Evolutionary conservation across 1,139 yeast genomes (phyloP), one percentile per base, ranked within the genome.

Genomic region (Sugiyamaella grinbergsii): DNA sequence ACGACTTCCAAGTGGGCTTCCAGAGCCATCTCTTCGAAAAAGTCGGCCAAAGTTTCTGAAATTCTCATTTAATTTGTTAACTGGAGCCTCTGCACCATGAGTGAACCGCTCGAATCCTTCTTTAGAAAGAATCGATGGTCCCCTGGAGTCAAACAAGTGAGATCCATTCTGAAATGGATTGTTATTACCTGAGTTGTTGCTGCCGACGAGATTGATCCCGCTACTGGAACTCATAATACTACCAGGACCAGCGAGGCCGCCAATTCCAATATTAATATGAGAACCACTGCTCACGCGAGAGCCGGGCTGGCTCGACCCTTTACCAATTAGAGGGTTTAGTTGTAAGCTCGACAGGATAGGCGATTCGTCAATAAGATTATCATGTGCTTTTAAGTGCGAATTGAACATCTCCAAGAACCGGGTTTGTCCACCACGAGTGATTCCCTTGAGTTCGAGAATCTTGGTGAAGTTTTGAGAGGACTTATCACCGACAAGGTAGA

Each of bases 401-500:
- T 77, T 76, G 70, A 86, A 87, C 52, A 76, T 70, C 47, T 85
- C 93, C 43, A 80, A 62, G 58, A 79, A 83, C 57, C 77, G 76
- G 44, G 79, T 58, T 42, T 62, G 81, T 48, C 75, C 77, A 28
- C 67, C 63, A 49, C 70, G 69, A 1, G 73, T 55, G 18, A 82
- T 71, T 5, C 85, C 83, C 66, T 86, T 87, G 54, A 87, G 72
- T 29, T 75, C 78, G 50, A 88, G 71, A 4, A 88, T 71, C 62
- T 85, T 87, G 54, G 70, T 65, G 62, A 87, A 87, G 62, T 88
- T 88, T 13, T 71, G 68, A 22, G 78, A 67, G 16, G 83, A 81
- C 48, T 74, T 75, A 66, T 88, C 96, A 2, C 85, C 85, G 54
- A 88, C 76, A 18, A 84, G 71, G 54, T 76, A 76, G 63, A 87